Percentiles rank a stretch among this genome's conserved stretches.
phyloP scores from a whole-genome alignment of 371 early-diverging fungal species.

The Mucor indicus region DNA sequence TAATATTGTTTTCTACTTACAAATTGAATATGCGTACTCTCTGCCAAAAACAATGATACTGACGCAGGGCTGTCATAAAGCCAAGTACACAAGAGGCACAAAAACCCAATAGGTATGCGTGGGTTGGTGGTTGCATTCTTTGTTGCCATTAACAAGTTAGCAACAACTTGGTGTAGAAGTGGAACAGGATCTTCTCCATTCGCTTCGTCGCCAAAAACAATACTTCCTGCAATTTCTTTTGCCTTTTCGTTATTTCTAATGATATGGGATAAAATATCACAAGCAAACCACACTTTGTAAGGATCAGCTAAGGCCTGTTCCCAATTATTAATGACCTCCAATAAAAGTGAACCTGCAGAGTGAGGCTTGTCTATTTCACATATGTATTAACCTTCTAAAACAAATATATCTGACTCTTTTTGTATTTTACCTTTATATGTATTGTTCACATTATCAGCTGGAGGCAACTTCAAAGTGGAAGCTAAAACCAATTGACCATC shows the following conservation, averaged over 20 bases:
- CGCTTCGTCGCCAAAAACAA: slow-evolving; percentile 71
- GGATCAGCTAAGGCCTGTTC: slow-evolving; percentile 70
- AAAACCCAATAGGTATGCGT: slow-evolving; percentile 71
- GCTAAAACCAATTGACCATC: slow-evolving; percentile 87
- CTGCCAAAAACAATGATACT: slow-evolving; percentile 81
- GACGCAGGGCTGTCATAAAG: slow-evolving; percentile 74
- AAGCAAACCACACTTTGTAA: slow-evolving; percentile 88
- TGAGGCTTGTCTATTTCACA: slow-evolving; percentile 44
- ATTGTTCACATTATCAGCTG: slow-evolving; percentile 58
- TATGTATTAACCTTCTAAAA: too few relatives aligned
- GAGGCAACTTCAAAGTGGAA: slow-evolving; percentile 79
- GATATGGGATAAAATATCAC: slow-evolving; percentile 76
- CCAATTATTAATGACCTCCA: slow-evolving; percentile 78
- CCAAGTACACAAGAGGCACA: slow-evolving; percentile 78
- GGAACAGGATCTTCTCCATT: slow-evolving; percentile 63
- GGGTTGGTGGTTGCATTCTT: slow-evolving; percentile 54
- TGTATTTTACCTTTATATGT: slow-evolving; percentile 30
- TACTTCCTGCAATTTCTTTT: slow-evolving; percentile 72
- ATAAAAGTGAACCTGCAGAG: slow-evolving; percentile 82
- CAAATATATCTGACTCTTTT: too few relatives aligned
- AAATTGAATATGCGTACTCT: slow-evolving; percentile 86
- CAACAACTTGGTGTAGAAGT: slow-evolving; percentile 55
- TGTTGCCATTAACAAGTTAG: slow-evolving; percentile 58
- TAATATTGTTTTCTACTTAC: slow-evolving; percentile 42
- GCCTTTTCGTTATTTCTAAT: slow-evolving; percentile 69